These are phyloP conservation scores for Hibiscus mutabilis DNA, from an alignment of 345 rosid genomes.

Conservation along the genomic window DNA sequence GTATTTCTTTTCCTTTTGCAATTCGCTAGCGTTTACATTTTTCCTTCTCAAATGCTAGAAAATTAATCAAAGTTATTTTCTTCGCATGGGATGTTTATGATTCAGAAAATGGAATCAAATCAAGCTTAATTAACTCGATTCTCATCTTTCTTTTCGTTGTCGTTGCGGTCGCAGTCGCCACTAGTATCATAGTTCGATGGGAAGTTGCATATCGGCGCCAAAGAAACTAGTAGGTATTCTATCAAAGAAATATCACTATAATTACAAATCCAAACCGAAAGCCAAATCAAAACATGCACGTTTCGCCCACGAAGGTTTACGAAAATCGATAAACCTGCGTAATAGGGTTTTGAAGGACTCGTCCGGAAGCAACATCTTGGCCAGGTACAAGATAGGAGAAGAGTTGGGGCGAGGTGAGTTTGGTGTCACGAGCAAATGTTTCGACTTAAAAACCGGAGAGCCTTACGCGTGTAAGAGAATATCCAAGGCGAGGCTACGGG, in stretches of 20 bases:
- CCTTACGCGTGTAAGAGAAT: background rate
- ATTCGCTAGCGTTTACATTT: slow-evolving; percentile 12
- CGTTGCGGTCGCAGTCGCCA: background rate
- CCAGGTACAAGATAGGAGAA: background rate
- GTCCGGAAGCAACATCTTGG: background rate
- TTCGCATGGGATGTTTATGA: background rate
- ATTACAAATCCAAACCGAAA: background rate
- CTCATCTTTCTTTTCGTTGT: background rate
- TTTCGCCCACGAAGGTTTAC: background rate
- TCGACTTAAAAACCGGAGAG: background rate
- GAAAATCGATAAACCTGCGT: background rate
- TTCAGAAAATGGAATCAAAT: background rate
- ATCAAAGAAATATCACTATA: background rate
- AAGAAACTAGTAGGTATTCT: background rate
- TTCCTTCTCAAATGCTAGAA: background rate
- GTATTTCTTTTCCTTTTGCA: background rate
- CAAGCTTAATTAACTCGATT: background rate
- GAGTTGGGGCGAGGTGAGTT: background rate
- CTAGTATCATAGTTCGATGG: background rate
- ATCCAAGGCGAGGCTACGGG: background rate
- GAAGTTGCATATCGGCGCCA: background rate
- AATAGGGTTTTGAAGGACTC: background rate
- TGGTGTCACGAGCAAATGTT: background rate
- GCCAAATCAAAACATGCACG: background rate
- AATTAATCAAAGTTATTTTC: background rate